A percentile compares a stretch with the other conserved stretches of the same genome.
These are phyloP conservation scores for Neurospora sp. DNA, from an alignment of 495 filamentous ascomycete genomes.

Conservation along the genomic window DNA sequence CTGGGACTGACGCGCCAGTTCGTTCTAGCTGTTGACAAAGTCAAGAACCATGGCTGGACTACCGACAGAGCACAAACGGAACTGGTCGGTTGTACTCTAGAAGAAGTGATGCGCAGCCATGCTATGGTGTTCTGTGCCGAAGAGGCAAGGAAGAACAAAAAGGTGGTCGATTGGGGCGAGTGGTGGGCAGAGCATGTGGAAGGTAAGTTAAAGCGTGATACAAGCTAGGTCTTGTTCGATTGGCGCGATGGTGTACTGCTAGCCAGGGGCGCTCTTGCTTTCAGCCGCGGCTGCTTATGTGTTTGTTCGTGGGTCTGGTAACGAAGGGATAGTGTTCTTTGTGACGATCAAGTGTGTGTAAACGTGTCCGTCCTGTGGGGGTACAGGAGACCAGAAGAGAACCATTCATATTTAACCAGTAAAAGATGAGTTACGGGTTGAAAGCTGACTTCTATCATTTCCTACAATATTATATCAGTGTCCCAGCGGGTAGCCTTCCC, in stretches of 20 bases:
- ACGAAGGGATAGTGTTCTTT: not conserved
- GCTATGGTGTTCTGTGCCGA: conserved; percentile 93
- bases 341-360: not conserved
- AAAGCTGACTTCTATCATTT: not conserved
- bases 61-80: conserved; percentile 64
- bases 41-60: conserved; percentile 56
- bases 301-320: not conserved
- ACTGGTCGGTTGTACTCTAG: conserved; percentile 69
- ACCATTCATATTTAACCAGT: not conserved
- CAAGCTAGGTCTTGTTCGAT: not conserved
- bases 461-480: not conserved
- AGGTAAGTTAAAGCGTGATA: conserved; percentile 6
- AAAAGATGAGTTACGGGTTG: not conserved
- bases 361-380: not conserved
- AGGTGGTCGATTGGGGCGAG: conserved; percentile 61
- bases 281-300: not conserved
- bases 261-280: not conserved
- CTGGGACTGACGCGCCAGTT: conserved; percentile 71
- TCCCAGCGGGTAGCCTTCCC: not conserved
- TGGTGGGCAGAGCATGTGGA: conserved; percentile 65
- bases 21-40: conserved; percentile 67
- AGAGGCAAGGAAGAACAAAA: conserved; percentile 60
- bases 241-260: not conserved
- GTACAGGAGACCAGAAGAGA: not conserved
- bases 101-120: conserved; percentile 81